Evolutionary conservation across 495 filamentous ascomycete genomes (phyloP).

Genomic region (Cryomyces minteri): DNA sequence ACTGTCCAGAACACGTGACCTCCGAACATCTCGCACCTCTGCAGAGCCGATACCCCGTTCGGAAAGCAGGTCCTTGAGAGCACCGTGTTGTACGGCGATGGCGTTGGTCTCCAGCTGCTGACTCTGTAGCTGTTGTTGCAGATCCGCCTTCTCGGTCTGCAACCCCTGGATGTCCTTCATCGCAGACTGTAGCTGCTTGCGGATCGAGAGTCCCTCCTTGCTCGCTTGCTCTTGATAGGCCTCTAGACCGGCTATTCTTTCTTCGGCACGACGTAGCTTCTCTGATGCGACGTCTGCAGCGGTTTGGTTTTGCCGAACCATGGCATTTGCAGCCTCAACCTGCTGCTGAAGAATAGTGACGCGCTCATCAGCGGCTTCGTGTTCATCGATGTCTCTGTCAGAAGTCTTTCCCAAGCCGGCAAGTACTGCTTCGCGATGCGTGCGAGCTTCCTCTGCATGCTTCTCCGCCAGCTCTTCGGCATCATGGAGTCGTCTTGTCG

Average conservation of each 20-base stretch:
- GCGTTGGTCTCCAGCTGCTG: conserved; percentile 84
- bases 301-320: conserved; percentile 72
- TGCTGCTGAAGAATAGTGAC: conserved; percentile 61
- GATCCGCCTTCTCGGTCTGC: conserved; percentile 56
- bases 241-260: conserved; percentile 88
- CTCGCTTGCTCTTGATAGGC: conserved; percentile 94
- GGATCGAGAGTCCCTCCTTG: conserved; percentile 71
- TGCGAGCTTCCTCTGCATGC: conserved; percentile 69
- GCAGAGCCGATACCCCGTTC: conserved; percentile 59
- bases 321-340: conserved; percentile 51
- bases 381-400: conserved; percentile 28
- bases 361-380: conserved; percentile 51
- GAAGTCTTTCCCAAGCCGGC: conserved; percentile 60
- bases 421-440: conserved; percentile 69
- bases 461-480: conserved; percentile 83
- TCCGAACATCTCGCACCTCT: conserved; percentile 27
- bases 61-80: conserved; percentile 76
- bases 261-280: conserved; percentile 80
- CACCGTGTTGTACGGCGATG: conserved; percentile 72
- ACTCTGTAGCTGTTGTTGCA: conserved; percentile 57
- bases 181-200: conserved; percentile 70
- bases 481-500: conserved; percentile 56
- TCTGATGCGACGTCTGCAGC: conserved; percentile 81
- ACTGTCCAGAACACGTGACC: conserved; percentile 39
- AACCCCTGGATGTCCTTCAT: conserved; percentile 62